Conservation (phyloP, 73 alveolate genomes). For the Blepharisma japonicum region DNA sequence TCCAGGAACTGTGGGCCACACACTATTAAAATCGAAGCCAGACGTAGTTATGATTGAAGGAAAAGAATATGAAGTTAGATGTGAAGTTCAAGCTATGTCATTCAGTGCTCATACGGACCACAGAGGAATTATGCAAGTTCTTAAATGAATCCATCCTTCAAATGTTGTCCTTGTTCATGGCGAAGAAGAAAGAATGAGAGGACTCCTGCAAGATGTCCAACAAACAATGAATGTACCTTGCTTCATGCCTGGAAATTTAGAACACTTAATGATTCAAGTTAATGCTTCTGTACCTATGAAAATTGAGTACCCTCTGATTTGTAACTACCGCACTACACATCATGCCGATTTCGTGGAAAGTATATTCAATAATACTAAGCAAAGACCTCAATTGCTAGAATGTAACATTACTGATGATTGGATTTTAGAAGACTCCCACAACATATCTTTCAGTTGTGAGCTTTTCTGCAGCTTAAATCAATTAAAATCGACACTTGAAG, state of each 20-base stretch:
- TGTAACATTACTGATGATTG: too few species aligned
- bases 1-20: constrained; percentile 96
- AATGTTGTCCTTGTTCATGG: constrained; percentile 90
- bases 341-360: not conserved
- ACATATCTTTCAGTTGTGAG: too few species aligned
- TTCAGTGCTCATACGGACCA: constrained; percentile 98
- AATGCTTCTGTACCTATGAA: not conserved
- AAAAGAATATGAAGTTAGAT: constrained; percentile 76
- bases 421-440: too few species aligned
- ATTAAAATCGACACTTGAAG: too few species aligned
- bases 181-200: constrained; percentile 83
- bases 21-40: constrained; percentile 68
- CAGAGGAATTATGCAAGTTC: constrained; percentile 85
- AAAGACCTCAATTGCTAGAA: too few species aligned
- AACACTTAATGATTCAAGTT: constrained; percentile 16
- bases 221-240: constrained; percentile 39
- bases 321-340: not conserved
- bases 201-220: constrained; percentile 45
- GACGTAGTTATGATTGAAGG: constrained; percentile 86
- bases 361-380: too few species aligned
- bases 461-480: too few species aligned
- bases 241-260: constrained; percentile 56
- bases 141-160: constrained; percentile 52
- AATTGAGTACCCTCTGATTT: not conserved
- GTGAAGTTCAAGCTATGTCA: constrained; percentile 87